A percentile compares a stretch with the other conserved stretches of the same genome.
Evolutionary conservation across 139 green algal species (phyloP).

Genomic region (Monoraphidium neglectum): DNA sequence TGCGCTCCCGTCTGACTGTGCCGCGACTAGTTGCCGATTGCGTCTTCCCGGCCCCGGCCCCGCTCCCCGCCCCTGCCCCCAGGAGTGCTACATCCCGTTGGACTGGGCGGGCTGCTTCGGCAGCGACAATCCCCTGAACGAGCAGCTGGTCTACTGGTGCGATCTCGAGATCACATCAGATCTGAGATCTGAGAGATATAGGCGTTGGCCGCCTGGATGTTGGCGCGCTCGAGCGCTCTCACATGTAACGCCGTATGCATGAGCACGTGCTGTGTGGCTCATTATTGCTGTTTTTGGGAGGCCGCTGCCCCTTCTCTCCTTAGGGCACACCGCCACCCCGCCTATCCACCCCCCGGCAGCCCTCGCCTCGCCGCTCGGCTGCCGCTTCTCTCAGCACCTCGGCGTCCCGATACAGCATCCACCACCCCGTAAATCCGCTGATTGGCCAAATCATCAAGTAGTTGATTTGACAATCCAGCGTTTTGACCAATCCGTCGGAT

Average conservation of each 20-base stretch:
- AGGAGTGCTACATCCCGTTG: slow-evolving; percentile 30
- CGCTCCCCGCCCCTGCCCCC: no score
- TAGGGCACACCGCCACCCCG: no score
- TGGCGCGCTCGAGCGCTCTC: not conserved
- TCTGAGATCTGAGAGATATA: not conserved
- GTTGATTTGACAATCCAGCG: not conserved
- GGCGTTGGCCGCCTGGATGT: not conserved
- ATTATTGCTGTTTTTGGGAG: no score
- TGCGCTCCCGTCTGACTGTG: no score
- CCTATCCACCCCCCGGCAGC: not conserved
- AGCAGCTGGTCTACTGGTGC: slow-evolving; percentile 30
- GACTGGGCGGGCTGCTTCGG: slow-evolving; percentile 22
- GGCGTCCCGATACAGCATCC: not conserved
- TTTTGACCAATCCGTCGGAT: not conserved
- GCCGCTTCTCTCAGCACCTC: not conserved
- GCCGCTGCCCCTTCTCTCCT: no score
- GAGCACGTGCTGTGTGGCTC: not conserved
- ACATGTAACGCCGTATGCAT: not conserved
- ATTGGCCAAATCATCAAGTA: not conserved
- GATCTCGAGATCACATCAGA: not conserved
- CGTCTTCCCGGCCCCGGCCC: no score
- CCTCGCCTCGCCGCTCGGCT: not conserved
- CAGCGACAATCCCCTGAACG: slow-evolving; percentile 2
- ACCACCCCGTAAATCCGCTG: not conserved
- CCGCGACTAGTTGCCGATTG: no score